phyloP scores from a whole-genome alignment of 768 basidiomycete genomes.

The Macrolepiota albuminosa region DNA sequence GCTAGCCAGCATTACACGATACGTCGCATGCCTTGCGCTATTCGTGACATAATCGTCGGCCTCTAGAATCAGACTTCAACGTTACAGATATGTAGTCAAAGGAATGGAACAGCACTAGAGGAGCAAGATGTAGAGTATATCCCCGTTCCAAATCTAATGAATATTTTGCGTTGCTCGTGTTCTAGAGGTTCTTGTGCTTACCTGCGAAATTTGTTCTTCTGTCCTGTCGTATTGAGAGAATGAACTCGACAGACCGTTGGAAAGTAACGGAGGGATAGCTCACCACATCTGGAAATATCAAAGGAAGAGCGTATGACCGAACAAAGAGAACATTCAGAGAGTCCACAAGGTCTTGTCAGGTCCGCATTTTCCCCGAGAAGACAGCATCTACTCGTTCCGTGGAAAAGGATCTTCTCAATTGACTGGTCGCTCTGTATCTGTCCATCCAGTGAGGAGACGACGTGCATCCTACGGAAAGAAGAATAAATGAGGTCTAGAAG shows the following conservation, averaged over 20 bases:
- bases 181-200: conserved; percentile 11
- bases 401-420: conserved; percentile 60
- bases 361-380: conserved; percentile 47
- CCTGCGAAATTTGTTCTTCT: conserved; percentile 53
- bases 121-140: conserved; percentile 66
- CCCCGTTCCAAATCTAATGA: conserved; percentile 58
- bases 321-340: conserved; percentile 51
- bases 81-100: not conserved
- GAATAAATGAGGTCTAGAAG: not conserved
- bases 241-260: not conserved
- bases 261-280: not conserved
- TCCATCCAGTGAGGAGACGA: conserved; percentile 21
- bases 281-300: conserved; percentile 55
- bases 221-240: conserved; percentile 1
- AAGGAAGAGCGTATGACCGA: conserved; percentile 54
- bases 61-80: conserved; percentile 31
- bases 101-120: conserved; percentile 38
- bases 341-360: conserved; percentile 42
- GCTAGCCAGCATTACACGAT: conserved; percentile 51
- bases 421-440: conserved; percentile 23
- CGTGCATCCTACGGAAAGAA: conserved; percentile 21
- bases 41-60: conserved; percentile 61
- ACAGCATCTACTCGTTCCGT: conserved; percentile 62
- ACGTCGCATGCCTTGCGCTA: conserved; percentile 31
- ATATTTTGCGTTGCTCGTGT: not conserved